phyloP scores from a whole-genome alignment of 352 stramenopile species.

The Phytophthora sansomeana region DNA sequence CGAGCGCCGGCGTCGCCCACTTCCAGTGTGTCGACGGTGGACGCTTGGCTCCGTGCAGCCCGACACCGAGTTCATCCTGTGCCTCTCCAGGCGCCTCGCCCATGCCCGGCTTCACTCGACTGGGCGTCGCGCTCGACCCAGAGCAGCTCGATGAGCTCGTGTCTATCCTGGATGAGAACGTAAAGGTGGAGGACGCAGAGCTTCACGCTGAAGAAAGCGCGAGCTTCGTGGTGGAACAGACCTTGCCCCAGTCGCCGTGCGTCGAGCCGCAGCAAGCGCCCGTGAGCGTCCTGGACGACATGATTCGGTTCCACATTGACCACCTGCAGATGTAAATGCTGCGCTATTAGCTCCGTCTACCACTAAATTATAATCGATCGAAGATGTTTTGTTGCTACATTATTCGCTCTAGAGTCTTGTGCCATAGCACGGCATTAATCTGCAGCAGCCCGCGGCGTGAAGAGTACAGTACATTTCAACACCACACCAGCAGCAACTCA shows the following conservation, averaged over 20 bases:
- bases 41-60: conserved; percentile 17
- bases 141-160: conserved; percentile 52
- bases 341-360: conserved; percentile 8
- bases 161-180: conserved; percentile 45
- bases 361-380: conserved; percentile 36
- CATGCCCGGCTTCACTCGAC: conserved; percentile 9
- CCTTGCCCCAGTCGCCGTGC: neutral
- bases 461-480: too few species aligned
- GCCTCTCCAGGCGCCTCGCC: conserved; percentile 12
- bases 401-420: neutral
- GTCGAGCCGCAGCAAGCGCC: neutral
- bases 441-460: too few species aligned
- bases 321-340: conserved; percentile 30
- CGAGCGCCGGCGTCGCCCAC: conserved; percentile 11
- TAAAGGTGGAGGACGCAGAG: conserved; percentile 25
- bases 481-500: too few species aligned
- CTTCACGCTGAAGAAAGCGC: conserved; percentile 4
- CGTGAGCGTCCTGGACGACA: conserved; percentile 49
- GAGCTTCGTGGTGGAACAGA: conserved; percentile 10
- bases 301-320: conserved; percentile 56
- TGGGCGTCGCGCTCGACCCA: conserved; percentile 29
- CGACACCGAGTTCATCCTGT: conserved; percentile 25
- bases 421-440: neutral
- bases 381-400: conserved; percentile 7
- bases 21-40: conserved; percentile 25